Evolutionary conservation across 208 protist species (phyloP).

Genomic region (Trypanosoma cruzi): DNA sequence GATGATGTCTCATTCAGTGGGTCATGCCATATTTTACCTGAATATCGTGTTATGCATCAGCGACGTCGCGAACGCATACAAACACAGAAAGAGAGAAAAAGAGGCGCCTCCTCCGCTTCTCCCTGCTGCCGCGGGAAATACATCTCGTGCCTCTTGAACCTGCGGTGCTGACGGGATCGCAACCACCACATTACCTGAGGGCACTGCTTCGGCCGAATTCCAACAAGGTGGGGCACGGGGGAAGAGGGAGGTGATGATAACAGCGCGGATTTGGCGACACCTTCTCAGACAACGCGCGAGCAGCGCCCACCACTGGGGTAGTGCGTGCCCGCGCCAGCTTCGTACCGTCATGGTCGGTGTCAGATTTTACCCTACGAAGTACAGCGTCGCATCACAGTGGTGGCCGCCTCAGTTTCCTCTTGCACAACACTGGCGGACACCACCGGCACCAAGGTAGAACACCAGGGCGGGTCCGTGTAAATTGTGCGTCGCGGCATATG

Average conservation of each 20-base stretch:
- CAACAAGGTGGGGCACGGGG: background rate
- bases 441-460: slow-evolving; percentile 6
- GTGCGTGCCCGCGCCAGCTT: slow-evolving; percentile 2
- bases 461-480: slow-evolving; percentile 19
- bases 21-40: slow-evolving; percentile 26
- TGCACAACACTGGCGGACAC: slow-evolving; percentile 29
- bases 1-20: slow-evolving; percentile 36
- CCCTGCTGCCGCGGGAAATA: too few relatives aligned
- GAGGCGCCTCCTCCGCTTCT: too few relatives aligned
- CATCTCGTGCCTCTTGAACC: slow-evolving; percentile 29
- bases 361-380: slow-evolving; percentile 71
- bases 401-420: background rate
- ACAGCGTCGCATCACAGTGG: slow-evolving; percentile 18
- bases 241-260: background rate
- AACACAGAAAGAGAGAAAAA: too few relatives aligned
- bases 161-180: slow-evolving; percentile 6
- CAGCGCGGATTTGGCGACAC: background rate
- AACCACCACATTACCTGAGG: slow-evolving; percentile 17
- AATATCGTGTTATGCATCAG: slow-evolving; percentile 38
- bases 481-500: slow-evolving; percentile 17
- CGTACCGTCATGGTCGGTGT: slow-evolving; percentile 29
- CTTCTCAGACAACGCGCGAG: slow-evolving; percentile 8
- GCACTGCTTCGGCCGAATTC: too few relatives aligned
- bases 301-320: background rate
- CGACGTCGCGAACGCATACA: too few relatives aligned